Base-by-base conservation (phyloP, 1,284 basidiomycete genomes). In the Rugiboletus extremiorientalis region DNA sequence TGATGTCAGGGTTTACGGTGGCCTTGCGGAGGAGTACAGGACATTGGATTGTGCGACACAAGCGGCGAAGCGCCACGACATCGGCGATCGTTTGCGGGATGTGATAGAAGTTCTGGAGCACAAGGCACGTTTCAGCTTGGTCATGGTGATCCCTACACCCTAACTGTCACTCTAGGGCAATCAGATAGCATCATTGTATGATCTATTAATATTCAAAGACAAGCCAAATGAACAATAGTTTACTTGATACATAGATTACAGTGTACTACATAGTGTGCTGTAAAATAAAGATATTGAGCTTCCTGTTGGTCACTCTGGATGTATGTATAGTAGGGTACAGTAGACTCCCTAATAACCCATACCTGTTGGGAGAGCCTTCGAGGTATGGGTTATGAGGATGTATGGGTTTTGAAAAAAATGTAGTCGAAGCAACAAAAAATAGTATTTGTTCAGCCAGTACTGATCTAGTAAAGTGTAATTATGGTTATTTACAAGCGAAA, bases 1-100 rank as follows among this genome's bases (percentile, higher is more conserved):
- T n/a, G n/a, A 45, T 22, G 8, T 28, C 66, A 96, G 93, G 60
- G 86, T 96, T 55, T 97, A 96, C 64, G 77, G 87, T 51, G 91
- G 93, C 68, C 79, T 96, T 36, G 88, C 94, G 0, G 92, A 95
- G 58, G 89, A 95, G 75, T 97, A 96, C 76, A 92, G 88, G 70
- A 75, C 84, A 11, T 89, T 96, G 81, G 91, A 94, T 68, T 85
- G 92, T 4, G 85, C 85, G 3, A 89, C 88, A 7, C 88, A 93
- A 65, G 85, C 88, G 3, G 81, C 81, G 22, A 92, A 91, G 70
- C 81, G 94, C 33, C 91, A 91, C 61, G 81, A 89, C 12, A 78
- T 96, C 28, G 92, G 94, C 0, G 84, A 86, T 59, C 94, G 95
- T 71, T 77, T 97, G 55, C 86, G 84, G 42, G 92, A 96, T 68